Evolutionary conservation across 2,329 filamentous ascomycete genomes (phyloP).

Genomic region (Colletotrichum somersetense): DNA sequence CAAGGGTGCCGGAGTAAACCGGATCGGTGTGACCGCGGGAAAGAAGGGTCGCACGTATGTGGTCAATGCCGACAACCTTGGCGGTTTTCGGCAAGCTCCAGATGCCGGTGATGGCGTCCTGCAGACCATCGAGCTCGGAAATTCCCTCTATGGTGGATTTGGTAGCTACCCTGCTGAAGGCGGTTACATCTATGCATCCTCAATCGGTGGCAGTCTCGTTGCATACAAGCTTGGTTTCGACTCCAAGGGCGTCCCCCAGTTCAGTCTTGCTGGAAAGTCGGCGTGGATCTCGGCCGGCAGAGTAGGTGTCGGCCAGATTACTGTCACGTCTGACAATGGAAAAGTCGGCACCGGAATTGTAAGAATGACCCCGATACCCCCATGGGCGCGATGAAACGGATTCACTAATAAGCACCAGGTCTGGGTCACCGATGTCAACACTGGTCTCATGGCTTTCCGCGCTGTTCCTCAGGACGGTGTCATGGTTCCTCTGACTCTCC

Average conservation of each 20-base stretch:
- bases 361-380: background rate
- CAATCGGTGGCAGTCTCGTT: conserved; percentile 46
- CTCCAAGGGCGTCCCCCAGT: conserved; percentile 46
- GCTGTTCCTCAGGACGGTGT: conserved; percentile 55
- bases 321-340: conserved; percentile 54
- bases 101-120: conserved; percentile 53
- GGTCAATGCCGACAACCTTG: conserved; percentile 56
- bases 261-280: conserved; percentile 50
- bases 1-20: conserved; percentile 50
- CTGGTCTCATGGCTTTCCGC: conserved; percentile 55
- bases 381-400: background rate
- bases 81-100: conserved; percentile 55
- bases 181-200: conserved; percentile 54
- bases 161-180: conserved; percentile 58
- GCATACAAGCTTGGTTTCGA: conserved; percentile 43
- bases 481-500: conserved; percentile 51
- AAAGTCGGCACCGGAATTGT: conserved; percentile 53
- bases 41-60: conserved; percentile 57
- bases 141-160: conserved; percentile 52
- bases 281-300: conserved; percentile 46
- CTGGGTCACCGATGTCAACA: conserved; percentile 55
- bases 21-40: conserved; percentile 54
- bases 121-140: conserved; percentile 51
- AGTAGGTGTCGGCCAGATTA: conserved; percentile 50
- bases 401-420: conserved; percentile 41